Percentiles rank a stretch among this genome's conserved stretches.
Evolutionary conservation across 108 stramenopile species (phyloP).

Genomic region (Stephanodiscus minutulus): DNA sequence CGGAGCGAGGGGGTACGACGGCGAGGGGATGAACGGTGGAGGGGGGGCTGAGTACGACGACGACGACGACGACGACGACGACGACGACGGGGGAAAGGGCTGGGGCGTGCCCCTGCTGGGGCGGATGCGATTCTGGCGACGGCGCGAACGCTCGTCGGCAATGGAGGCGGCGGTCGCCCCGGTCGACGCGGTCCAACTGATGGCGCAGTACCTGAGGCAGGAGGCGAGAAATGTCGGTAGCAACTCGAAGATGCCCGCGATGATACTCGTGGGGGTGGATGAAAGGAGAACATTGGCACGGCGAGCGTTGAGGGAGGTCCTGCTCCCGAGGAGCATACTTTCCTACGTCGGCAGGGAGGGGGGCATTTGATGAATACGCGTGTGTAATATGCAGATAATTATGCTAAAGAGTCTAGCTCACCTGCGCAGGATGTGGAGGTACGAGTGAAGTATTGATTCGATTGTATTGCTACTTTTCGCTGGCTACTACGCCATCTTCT

Average conservation of each 20-base stretch:
- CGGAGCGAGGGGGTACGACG: neutral
- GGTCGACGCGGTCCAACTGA: conserved; percentile 24
- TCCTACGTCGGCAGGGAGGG: conserved; percentile 36
- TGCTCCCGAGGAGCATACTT: conserved; percentile 34
- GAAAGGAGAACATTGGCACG: conserved; percentile 17
- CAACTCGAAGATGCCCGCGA: conserved; percentile 9
- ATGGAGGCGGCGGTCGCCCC: neutral
- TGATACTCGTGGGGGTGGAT: conserved; percentile 21
- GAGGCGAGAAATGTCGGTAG: conserved; percentile 6
- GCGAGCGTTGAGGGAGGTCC: conserved; percentile 16
- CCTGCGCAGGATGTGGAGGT: too few relatives aligned
- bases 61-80: neutral
- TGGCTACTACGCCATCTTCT: too few relatives aligned
- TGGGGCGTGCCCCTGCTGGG: neutral
- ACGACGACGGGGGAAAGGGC: neutral
- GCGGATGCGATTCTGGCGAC: conserved; percentile 26
- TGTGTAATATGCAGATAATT: too few relatives aligned
- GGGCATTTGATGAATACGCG: neutral
- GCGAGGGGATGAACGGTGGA: neutral
- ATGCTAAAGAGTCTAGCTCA: too few relatives aligned
- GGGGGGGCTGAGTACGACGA: neutral
- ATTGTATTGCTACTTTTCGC: too few relatives aligned
- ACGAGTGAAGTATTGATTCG: too few relatives aligned
- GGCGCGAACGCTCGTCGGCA: neutral
- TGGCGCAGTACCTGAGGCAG: conserved; percentile 28